Conservation (phyloP, 805 yeast genomes). For the Myxozyma neglecta region DNA sequence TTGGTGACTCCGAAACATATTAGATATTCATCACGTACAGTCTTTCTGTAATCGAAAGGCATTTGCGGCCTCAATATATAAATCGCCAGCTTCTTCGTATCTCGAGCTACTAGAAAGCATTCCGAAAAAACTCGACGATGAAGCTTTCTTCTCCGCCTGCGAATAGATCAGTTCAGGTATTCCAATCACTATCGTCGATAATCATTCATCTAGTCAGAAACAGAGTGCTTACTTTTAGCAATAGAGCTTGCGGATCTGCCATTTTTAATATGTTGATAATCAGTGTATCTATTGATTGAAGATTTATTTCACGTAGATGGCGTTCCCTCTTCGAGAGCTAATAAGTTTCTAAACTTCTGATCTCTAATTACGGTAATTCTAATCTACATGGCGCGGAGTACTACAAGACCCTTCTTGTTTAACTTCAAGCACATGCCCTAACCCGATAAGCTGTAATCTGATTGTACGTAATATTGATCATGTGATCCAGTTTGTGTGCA, state of each 20-base stretch:
- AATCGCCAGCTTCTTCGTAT: conserved; percentile 89
- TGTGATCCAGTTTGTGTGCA: no score
- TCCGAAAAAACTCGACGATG: conserved; percentile 64
- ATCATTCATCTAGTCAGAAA: no score
- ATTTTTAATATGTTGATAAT: conserved; percentile 29
- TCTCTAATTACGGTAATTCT: not conserved
- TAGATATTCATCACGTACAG: conserved; percentile 21
- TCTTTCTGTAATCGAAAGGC: conserved; percentile 75
- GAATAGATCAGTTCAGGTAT: not conserved
- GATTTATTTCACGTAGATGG: not conserved
- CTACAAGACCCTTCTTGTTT: not conserved
- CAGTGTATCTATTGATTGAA: not conserved
- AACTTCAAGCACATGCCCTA: not conserved
- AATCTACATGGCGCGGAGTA: not conserved
- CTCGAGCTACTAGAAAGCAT: conserved; percentile 46
- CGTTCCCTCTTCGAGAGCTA: not conserved
- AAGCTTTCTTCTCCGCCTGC: conserved; percentile 69
- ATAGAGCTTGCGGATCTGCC: conserved; percentile 26
- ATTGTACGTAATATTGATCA: no score
- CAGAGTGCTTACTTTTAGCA: conserved; percentile 23
- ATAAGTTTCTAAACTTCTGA: not conserved
- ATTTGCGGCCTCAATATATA: conserved; percentile 92
- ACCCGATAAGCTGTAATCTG: not conserved
- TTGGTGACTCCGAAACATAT: no score
- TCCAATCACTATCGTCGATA: no score